Percentiles rank a stretch among this genome's conserved stretches.
Evolutionary conservation across 2,329 filamentous ascomycete genomes (phyloP).

Genomic region (Neonectria coccinea): DNA sequence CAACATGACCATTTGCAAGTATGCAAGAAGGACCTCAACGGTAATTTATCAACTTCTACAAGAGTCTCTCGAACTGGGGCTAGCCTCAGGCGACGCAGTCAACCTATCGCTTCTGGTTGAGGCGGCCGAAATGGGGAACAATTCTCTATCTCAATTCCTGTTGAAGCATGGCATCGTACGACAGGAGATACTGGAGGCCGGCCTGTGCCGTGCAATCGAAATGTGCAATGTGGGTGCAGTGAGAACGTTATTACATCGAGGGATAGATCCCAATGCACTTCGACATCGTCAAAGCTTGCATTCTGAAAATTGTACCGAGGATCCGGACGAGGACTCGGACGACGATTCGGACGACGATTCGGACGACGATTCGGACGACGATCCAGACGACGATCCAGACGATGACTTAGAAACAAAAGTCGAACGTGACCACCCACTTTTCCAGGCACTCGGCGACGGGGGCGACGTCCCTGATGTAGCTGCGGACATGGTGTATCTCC

Average conservation of each 20-base stretch:
- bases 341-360: background rate
- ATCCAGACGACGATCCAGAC: background rate
- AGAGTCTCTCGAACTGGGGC: background rate
- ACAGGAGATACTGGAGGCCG: background rate
- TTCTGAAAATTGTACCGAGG: background rate
- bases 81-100: background rate
- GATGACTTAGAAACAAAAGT: background rate
- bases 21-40: background rate
- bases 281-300: background rate
- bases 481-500: background rate
- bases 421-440: background rate
- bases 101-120: background rate
- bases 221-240: background rate
- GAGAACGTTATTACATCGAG: background rate
- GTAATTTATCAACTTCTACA: background rate
- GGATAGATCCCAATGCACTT: constrained; percentile 8
- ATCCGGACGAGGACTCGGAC: background rate
- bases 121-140: background rate
- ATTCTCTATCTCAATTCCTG: background rate
- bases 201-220: background rate
- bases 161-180: background rate
- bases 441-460: background rate
- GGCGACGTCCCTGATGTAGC: rapidly evolving
- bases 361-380: background rate
- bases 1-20: background rate